Percentiles rank a stretch among this genome's conserved stretches.
phyloP scores from a whole-genome alignment of 2,329 filamentous ascomycete species.

The Lachnellula occidentalis region DNA sequence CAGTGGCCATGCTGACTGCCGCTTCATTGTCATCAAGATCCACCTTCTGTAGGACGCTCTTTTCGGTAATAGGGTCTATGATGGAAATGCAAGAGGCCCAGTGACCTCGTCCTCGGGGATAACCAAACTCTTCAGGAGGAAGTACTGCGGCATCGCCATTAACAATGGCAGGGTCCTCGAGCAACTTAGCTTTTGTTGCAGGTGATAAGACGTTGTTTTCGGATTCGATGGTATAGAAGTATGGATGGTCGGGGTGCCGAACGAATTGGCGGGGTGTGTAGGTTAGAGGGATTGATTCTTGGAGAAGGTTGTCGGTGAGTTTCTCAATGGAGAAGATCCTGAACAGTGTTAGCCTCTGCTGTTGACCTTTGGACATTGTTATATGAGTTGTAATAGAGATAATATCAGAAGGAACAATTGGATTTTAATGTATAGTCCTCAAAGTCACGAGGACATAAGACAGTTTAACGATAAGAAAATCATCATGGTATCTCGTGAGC shows the following conservation, averaged over 20 bases:
- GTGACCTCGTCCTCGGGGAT: slow-evolving; percentile 73
- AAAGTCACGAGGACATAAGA: slow-evolving; percentile 33
- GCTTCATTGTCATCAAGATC: slow-evolving; percentile 88
- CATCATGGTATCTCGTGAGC: slow-evolving; percentile 34
- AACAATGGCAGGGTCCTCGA: slow-evolving; percentile 63
- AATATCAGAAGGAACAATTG: slow-evolving; percentile 98
- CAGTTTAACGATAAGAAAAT: slow-evolving; percentile 38
- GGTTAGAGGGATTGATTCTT: slow-evolving; percentile 77
- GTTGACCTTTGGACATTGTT: slow-evolving; percentile 17
- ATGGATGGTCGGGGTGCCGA: slow-evolving; percentile 77
- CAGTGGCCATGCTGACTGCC: slow-evolving; percentile 77
- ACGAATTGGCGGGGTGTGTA: slow-evolving; percentile 88
- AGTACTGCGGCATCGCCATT: slow-evolving; percentile 69
- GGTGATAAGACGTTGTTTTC: slow-evolving; percentile 88
- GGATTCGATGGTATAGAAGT: slow-evolving; percentile 91
- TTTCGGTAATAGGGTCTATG: slow-evolving; percentile 74
- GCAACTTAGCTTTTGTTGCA: slow-evolving; percentile 67
- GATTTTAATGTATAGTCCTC: slow-evolving; percentile 56
- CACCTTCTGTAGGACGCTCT: slow-evolving; percentile 68
- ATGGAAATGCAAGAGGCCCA: slow-evolving; percentile 97
- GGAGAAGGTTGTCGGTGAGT: slow-evolving; percentile 76
- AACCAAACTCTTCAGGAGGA: slow-evolving; percentile 79
- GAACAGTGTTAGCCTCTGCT: slow-evolving; percentile 32
- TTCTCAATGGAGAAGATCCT: slow-evolving; percentile 91
- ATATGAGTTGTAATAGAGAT: slow-evolving; percentile 23